A percentile compares a stretch with the other conserved stretches of the same genome.
Conservation (phyloP, 1,284 basidiomycete species). For the Neolentinus lepideus region DNA sequence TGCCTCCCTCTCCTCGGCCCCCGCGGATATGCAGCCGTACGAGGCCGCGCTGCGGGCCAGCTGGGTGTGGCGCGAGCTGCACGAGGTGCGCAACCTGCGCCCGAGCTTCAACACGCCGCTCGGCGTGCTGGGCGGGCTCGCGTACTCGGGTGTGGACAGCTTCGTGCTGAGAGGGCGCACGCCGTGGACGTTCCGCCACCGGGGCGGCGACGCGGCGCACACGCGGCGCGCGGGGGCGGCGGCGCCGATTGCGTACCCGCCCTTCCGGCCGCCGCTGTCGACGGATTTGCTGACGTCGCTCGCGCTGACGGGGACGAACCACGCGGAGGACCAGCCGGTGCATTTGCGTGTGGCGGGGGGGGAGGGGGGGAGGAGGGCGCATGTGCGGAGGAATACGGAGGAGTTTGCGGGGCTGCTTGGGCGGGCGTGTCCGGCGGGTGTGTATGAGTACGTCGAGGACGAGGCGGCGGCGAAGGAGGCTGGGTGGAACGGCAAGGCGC, state of each 20-base stretch:
- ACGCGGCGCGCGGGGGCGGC: conserved; percentile 67
- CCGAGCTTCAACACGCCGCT: conserved; percentile 86
- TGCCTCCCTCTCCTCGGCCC: conserved; percentile 15
- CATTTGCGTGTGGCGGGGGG: conserved; percentile 63
- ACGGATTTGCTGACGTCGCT: conserved; percentile 94
- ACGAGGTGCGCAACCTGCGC: conserved; percentile 90
- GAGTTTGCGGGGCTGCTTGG: conserved; percentile 87
- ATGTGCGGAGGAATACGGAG: conserved; percentile 73
- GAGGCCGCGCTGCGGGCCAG: conserved; percentile 68
- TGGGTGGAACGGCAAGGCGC: conserved; percentile 74
- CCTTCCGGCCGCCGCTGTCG: conserved; percentile 86
- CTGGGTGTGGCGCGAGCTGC: conserved; percentile 86
- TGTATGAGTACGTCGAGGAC: conserved; percentile 95
- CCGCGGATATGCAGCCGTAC: conserved; percentile 71
- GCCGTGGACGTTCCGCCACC: conserved; percentile 89
- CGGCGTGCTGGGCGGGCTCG: conserved; percentile 85
- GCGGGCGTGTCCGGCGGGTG: conserved; percentile 90
- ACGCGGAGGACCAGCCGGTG: conserved; percentile 92
- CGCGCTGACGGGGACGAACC: conserved; percentile 91
- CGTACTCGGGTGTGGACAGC: conserved; percentile 88
- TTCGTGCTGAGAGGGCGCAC: conserved; percentile 81
- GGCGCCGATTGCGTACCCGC: conserved; percentile 86
- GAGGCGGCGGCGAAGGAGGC: conserved; percentile 39
- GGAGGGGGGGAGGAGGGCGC: conserved; percentile 41
- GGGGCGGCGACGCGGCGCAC: conserved; percentile 55